phyloP scores from a whole-genome alignment of 495 filamentous ascomycete genomes.

The Pyrenopolyporus hunteri region DNA sequence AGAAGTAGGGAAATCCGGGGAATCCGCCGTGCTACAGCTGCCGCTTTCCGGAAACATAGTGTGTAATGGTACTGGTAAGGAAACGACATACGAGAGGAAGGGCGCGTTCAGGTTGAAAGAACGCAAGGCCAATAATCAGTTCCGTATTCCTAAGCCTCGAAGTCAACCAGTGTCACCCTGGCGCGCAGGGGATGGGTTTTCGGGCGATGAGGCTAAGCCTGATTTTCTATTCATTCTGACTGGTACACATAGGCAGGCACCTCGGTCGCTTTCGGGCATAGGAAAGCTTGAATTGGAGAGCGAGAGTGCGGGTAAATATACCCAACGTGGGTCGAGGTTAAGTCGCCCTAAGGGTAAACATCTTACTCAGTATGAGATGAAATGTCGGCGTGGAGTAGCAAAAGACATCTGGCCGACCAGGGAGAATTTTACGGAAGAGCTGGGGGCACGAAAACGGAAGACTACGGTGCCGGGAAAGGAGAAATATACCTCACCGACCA shows the following conservation, averaged over 20 bases:
- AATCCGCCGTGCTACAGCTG: neutral
- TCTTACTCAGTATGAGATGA: conserved; percentile 1
- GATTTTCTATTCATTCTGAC: conserved; percentile 14
- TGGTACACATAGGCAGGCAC: conserved; percentile 23
- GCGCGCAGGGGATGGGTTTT: conserved; percentile 38
- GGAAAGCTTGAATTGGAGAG: conserved; percentile 35
- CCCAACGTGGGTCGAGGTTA: too few species aligned
- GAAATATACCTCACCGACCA: conserved; percentile 12
- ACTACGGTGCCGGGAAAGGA: neutral
- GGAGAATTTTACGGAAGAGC: conserved; percentile 37
- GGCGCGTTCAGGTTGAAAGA: conserved; percentile 33
- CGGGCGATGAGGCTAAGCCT: conserved; percentile 34
- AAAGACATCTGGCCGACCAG: conserved; percentile 39
- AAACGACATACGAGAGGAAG: conserved; percentile 19
- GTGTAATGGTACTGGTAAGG: neutral
- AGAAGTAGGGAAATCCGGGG: neutral
- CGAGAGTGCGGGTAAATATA: neutral
- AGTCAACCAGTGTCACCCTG: conserved; percentile 29
- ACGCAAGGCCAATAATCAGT: conserved; percentile 7
- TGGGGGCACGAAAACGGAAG: conserved; percentile 7
- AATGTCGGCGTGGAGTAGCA: neutral
- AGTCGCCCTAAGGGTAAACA: neutral
- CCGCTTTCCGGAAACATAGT: neutral
- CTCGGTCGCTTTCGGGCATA: conserved; percentile 21
- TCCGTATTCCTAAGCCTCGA: conserved; percentile 30